These are phyloP conservation scores for Talaromyces adpressus DNA, from an alignment of 495 filamentous ascomycete genomes.

Conservation along the genomic window DNA sequence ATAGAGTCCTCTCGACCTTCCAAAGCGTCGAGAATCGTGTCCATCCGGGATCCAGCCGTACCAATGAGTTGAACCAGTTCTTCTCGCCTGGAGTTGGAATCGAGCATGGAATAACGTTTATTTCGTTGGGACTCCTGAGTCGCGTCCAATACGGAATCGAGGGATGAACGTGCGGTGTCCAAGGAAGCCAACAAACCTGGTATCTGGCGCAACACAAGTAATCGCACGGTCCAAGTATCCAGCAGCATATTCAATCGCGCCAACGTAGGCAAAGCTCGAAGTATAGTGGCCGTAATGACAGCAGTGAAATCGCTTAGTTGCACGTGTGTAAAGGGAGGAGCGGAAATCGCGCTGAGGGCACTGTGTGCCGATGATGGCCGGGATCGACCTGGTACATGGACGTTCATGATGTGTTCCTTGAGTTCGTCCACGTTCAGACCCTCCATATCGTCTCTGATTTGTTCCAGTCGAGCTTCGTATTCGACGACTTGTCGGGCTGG, in stretches of 20 bases:
- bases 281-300: constrained; percentile 77
- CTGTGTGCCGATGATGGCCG: constrained; percentile 48
- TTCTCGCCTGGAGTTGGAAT: constrained; percentile 54
- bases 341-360: constrained; percentile 41
- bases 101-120: constrained; percentile 32
- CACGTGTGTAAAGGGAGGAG: constrained; percentile 46
- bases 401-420: constrained; percentile 79
- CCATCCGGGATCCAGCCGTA: constrained; percentile 63
- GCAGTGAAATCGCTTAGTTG: constrained; percentile 80
- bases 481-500: constrained; percentile 48
- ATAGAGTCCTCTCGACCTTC: constrained; percentile 78
- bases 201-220: constrained; percentile 64
- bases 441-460: constrained; percentile 72
- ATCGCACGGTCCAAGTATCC: constrained; percentile 66
- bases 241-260: constrained; percentile 62
- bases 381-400: constrained; percentile 55
- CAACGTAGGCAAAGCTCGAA: constrained; percentile 80
- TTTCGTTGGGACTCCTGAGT: constrained; percentile 29
- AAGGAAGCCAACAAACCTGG: constrained; percentile 63
- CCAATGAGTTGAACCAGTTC: constrained; percentile 63
- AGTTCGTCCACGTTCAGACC: constrained; percentile 81
- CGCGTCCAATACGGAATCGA: constrained; percentile 56
- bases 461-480: constrained; percentile 70
- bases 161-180: constrained; percentile 50
- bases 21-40: constrained; percentile 74